Evolutionary conservation across 2,329 filamentous ascomycete genomes (phyloP), one percentile per base, ranked within the genome.

Genomic region (Acrodontium crateriforme): DNA sequence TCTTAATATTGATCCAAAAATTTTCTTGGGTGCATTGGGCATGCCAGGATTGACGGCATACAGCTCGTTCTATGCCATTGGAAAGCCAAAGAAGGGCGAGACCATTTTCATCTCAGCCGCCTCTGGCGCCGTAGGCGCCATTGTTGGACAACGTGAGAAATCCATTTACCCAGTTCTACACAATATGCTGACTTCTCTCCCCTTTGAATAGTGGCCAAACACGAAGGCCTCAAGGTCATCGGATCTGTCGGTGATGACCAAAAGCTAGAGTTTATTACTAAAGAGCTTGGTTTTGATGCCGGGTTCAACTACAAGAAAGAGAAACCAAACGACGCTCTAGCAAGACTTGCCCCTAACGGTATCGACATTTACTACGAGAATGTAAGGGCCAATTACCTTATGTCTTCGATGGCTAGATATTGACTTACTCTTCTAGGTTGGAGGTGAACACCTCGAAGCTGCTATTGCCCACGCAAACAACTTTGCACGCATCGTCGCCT

Each of bases 281-380:
- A 77, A 30, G 72, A 78, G 26, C 65, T 84, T 18, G 63, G 65
- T 15, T 84, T 83, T 48, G 75, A 83, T 45, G 67, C 54, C 10
- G 82, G 74, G 6, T 89, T 87, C 60, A 89, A 91, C 64, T 91
- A 91, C 66, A 87, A 89, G 67, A 84, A 71, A 41, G 80, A 89
- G 59, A 69, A 67, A 41, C 67, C 80, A 0, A 48, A 56, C 1
- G 74, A 76, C 8, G 81, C 79, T 0, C 63, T 91, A 31, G 55
- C 62, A 39, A 66, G 78, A 32, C 64, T 89, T 11, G 78, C 78
- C 0, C 80, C 81, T 1, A 55, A 83, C 9, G 82, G 81, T 4
- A 67, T 91, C 36, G 81, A 91, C 46, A 82, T 84, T 49, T 83
- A 83, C 60, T 85, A 76, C 47, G 79, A 84, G 55, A 84, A 83